Evolutionary conservation across 164 flowering plant species (phyloP).

Genomic region (Santalum album): DNA sequence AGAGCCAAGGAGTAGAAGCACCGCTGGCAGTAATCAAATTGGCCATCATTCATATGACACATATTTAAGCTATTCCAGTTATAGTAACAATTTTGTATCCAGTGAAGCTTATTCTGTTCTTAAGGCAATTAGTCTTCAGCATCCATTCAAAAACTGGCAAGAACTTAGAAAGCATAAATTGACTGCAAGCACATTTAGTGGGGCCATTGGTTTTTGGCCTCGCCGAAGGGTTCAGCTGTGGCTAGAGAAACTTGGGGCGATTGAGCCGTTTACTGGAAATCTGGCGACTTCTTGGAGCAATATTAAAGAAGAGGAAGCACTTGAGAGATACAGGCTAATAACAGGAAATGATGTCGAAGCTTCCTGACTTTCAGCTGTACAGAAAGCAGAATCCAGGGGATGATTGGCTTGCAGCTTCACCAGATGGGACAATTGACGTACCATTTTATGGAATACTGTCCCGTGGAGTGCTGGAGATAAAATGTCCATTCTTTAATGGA

Average conservation of each 20-base stretch:
- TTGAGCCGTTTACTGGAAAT: background rate
- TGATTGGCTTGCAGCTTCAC: background rate
- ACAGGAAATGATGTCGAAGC: background rate
- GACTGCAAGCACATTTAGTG: constrained; percentile 1
- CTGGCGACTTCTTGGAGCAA: background rate
- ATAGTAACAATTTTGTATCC: too few species aligned
- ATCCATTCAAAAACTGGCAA: background rate
- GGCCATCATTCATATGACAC: too few species aligned
- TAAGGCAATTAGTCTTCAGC: background rate
- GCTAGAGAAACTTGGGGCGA: background rate
- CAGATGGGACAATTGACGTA: background rate
- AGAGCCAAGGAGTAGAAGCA: too few species aligned
- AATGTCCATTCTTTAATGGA: background rate
- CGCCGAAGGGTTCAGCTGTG: constrained; percentile 1
- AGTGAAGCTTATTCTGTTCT: background rate
- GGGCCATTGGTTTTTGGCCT: background rate
- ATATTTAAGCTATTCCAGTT: too few species aligned
- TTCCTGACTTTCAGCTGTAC: background rate
- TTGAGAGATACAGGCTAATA: background rate
- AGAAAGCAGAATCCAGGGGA: background rate
- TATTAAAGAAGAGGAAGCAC: background rate
- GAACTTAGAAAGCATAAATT: background rate
- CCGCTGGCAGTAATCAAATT: too few species aligned
- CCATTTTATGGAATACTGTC: background rate
- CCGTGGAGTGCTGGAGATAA: constrained; percentile 3